These are phyloP conservation scores for Aspergillus avenaceus DNA, from an alignment of 495 filamentous ascomycete species.

Conservation along the genomic window DNA sequence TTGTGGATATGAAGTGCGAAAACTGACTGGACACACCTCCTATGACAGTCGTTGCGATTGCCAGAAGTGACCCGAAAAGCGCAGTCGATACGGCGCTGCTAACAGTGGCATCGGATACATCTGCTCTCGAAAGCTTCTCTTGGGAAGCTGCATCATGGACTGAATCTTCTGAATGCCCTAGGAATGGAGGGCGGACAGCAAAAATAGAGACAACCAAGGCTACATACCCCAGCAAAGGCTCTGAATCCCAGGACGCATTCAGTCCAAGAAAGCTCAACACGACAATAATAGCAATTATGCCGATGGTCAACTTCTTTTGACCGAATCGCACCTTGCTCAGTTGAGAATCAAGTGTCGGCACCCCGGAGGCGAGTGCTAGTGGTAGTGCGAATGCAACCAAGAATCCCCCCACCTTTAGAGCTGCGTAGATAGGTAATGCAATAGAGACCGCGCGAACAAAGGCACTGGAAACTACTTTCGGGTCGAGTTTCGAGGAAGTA, in stretches of 20 bases:
- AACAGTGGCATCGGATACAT: constrained; percentile 12
- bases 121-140: constrained; percentile 7
- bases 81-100: constrained; percentile 28
- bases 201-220: constrained; percentile 42
- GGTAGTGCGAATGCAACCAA: constrained; percentile 48
- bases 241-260: constrained; percentile 29
- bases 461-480: constrained; percentile 9
- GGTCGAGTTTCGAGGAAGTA: constrained; percentile 17
- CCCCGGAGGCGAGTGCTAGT: constrained; percentile 38
- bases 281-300: constrained; percentile 21
- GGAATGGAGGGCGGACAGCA: constrained; percentile 38
- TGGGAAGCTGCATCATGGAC: constrained; percentile 2
- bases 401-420: constrained; percentile 52
- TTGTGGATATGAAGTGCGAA: constrained; percentile 22
- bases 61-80: constrained; percentile 23
- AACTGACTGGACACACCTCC: constrained; percentile 17
- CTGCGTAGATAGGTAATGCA: constrained; percentile 53
- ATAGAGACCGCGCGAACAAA: constrained; percentile 31
- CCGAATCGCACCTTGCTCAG: constrained; percentile 18
- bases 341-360: constrained; percentile 23
- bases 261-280: constrained; percentile 31
- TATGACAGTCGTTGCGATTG: constrained; percentile 16
- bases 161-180: neutral
- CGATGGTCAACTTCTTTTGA: constrained; percentile 27
- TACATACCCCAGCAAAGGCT: constrained; percentile 41